Percentiles rank a stretch among this genome's conserved stretches.
Conservation (phyloP, 768 basidiomycete genomes). For the Tremella yokohamensis region DNA sequence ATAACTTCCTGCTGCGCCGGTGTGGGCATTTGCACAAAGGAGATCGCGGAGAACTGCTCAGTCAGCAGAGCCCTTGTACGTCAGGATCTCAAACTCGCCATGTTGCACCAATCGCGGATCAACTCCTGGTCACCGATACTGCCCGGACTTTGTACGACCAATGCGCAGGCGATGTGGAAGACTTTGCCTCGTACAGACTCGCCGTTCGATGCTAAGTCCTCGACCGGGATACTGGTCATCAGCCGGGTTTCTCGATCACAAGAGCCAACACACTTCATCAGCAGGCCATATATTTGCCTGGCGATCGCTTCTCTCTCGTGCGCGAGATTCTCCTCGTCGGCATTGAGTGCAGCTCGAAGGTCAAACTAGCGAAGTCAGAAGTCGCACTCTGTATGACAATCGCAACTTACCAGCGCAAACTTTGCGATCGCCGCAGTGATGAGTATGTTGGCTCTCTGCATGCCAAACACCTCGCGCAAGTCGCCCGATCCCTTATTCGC, state of each 20-base stretch:
- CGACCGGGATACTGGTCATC: slow-evolving; percentile 34
- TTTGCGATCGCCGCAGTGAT: slow-evolving; percentile 47
- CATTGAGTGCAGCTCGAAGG: slow-evolving; percentile 32
- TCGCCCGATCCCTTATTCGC: slow-evolving; percentile 5
- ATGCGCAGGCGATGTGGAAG: slow-evolving; percentile 43
- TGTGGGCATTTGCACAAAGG: slow-evolving; percentile 45
- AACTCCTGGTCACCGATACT: slow-evolving; percentile 31
- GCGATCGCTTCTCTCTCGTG: slow-evolving; percentile 41
- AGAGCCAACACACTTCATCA: slow-evolving; percentile 32
- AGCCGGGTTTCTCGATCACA: background rate
- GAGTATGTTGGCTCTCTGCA: slow-evolving; percentile 45
- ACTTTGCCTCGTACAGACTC: slow-evolving; percentile 43
- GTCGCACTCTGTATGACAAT: too few species aligned
- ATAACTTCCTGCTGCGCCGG: slow-evolving; percentile 22
- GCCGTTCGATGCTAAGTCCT: slow-evolving; percentile 44
- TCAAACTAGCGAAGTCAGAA: slow-evolving; percentile 31
- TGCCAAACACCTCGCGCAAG: slow-evolving; percentile 31
- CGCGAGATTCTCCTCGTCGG: slow-evolving; percentile 36
- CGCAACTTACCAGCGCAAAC: slow-evolving; percentile 42
- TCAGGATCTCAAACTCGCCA: slow-evolving; percentile 25
- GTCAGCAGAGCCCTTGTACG: slow-evolving; percentile 4
- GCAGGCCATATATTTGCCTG: slow-evolving; percentile 37
- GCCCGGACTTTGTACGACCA: slow-evolving; percentile 23
- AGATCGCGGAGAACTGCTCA: slow-evolving; percentile 40
- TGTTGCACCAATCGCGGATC: slow-evolving; percentile 44